Base-by-base conservation (phyloP, 768 basidiomycete genomes). In the Mycena belliarum region DNA sequence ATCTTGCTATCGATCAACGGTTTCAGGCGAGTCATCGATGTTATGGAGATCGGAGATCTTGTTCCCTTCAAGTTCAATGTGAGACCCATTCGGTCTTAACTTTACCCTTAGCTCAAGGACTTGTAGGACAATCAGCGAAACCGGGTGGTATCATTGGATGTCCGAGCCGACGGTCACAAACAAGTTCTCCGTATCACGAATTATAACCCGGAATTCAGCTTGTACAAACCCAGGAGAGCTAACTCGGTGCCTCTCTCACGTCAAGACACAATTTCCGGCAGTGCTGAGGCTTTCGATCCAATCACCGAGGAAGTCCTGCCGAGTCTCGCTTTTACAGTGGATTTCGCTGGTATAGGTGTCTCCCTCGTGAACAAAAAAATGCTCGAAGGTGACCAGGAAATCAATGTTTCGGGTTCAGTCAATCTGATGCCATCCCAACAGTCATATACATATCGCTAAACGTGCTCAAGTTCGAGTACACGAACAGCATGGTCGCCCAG, bases 1-100 rank as follows among this genome's bases (percentile, higher is more conserved):
- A 76, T 99, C 24, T 70, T 84, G 33, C 76, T 99, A 21, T 69
- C 71, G 11, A 79, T 87, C 47, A 86, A 86, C 41, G 81, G 81
- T 23, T 73, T 82, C 51, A 82, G 81, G 12, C 82, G 92, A 26
- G 71, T 79, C 21, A 76, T 98, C 49, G 96, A 98, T 68, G 87
- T 96, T 59, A 88, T 96, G 87, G 97, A 98, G 71, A 98, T 99
- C 21, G 97, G 97, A 25, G 83, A 90, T 62, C 81, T 96, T 7
- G 72, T 91, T 14, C 97, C 97, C 1, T 95, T 95, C 79, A 92
- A 84, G 69, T 92, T 96, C 68, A 75, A 77, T 44, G 92, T 93
- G 63, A 58, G 84, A 75, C 21, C 2, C 28, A 21, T 23, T 24
- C 16, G 6, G 25, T 35, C 32, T 44, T 44, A 7, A 32, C 32